Percentiles rank a stretch among this genome's conserved stretches.
These are phyloP conservation scores for Friedmanniomyces simplex DNA, from an alignment of 495 filamentous ascomycete genomes.

Conservation along the genomic window DNA sequence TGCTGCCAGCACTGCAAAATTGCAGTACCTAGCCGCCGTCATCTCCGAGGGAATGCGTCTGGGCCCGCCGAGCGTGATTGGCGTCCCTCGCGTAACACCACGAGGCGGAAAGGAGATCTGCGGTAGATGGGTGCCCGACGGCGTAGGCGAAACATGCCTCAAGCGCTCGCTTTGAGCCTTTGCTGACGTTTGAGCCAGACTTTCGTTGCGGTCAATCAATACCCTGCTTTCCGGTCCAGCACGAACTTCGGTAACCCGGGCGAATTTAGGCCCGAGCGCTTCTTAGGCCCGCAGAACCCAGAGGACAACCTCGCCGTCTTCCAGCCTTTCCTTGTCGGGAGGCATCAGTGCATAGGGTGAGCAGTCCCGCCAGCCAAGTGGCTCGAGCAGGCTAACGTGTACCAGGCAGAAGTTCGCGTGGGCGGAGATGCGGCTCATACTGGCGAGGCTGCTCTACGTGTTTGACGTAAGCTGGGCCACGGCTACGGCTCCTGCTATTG, in stretches of 20 bases:
- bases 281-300: slow-evolving; percentile 12
- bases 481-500: not conserved
- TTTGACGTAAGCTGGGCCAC: slow-evolving; percentile 20
- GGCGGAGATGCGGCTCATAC: slow-evolving; percentile 24
- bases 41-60: slow-evolving; percentile 45
- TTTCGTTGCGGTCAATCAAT: slow-evolving; percentile 11
- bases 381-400: not conserved
- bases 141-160: slow-evolving; percentile 6
- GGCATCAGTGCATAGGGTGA: slow-evolving; percentile 32
- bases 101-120: slow-evolving; percentile 33
- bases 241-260: slow-evolving; percentile 22
- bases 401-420: slow-evolving; percentile 15
- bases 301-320: slow-evolving; percentile 31
- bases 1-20: slow-evolving; percentile 27
- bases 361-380: not conserved
- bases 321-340: slow-evolving; percentile 27
- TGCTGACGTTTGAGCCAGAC: slow-evolving; percentile 9
- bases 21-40: slow-evolving; percentile 36
- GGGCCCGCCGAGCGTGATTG: slow-evolving; percentile 39
- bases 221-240: slow-evolving; percentile 13
- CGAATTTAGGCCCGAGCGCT: slow-evolving; percentile 27
- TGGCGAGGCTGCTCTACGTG: slow-evolving; percentile 23
- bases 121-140: slow-evolving; percentile 31
- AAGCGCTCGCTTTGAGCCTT: not conserved
- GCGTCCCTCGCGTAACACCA: slow-evolving; percentile 38